phyloP scores from a whole-genome alignment of 495 filamentous ascomycete genomes.

The Xylaria castorea region DNA sequence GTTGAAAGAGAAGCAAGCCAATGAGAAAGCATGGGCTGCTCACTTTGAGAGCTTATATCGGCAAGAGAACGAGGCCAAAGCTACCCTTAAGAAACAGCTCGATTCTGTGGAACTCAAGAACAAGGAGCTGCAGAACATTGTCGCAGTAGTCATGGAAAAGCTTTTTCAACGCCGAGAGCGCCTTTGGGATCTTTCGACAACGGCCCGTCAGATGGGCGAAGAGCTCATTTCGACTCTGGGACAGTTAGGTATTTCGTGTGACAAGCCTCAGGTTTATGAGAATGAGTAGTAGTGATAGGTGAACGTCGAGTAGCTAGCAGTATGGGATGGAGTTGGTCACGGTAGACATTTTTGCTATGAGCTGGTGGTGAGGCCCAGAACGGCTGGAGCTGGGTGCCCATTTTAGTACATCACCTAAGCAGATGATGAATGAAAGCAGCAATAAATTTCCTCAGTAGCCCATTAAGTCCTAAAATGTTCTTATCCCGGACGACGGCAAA shows the following conservation, averaged over 20 bases:
- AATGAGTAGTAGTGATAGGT: background rate
- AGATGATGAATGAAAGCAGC: background rate
- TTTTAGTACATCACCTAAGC: background rate
- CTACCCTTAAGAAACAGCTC: background rate
- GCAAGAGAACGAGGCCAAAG: background rate
- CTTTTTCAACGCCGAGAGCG: conserved; percentile 4
- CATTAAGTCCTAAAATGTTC: background rate
- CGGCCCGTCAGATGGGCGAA: conserved; percentile 13
- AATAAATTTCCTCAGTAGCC: background rate
- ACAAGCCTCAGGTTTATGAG: background rate
- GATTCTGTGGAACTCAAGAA: background rate
- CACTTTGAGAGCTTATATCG: conserved; percentile 1
- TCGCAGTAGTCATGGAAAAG: background rate
- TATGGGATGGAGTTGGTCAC: background rate
- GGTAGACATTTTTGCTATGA: background rate
- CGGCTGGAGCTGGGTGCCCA: background rate
- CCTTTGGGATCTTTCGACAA: conserved; percentile 5
- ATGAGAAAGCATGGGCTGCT: conserved; percentile 19
- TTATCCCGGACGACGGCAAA: background rate
- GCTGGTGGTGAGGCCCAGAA: background rate
- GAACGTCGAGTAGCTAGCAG: background rate
- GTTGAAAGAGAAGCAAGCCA: conserved; percentile 3
- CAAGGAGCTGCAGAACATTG: background rate
- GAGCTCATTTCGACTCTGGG: conserved; percentile 15
- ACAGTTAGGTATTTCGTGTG: conserved; percentile 5